Evolutionary conservation across 257 asterid genomes (phyloP).

Genomic region (Lavandula angustifolia): DNA sequence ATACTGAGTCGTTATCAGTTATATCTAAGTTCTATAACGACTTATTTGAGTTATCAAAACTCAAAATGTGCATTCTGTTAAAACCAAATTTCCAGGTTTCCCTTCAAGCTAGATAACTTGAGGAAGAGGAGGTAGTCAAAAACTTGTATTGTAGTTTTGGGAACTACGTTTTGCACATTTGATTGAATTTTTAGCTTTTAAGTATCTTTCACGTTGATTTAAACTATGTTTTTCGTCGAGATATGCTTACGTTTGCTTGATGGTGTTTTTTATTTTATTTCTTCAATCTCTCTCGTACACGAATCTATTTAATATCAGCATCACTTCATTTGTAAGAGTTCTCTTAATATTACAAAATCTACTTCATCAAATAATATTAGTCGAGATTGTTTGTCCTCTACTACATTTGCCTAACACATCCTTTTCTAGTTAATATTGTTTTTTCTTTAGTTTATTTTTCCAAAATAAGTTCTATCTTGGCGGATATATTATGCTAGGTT

Average conservation of each 20-base stretch:
- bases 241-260: background rate
- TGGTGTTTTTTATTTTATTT: background rate
- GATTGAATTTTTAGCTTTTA: background rate
- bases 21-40: constrained; percentile 6
- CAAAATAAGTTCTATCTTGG: no score
- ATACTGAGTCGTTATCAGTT: background rate
- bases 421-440: no score
- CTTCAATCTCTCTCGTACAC: no score
- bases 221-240: background rate
- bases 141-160: background rate
- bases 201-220: background rate
- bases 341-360: no score
- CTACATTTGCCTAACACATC: no score
- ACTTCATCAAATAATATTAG: no score
- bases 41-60: constrained; percentile 2
- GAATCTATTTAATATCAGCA: no score
- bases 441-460: no score
- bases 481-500: no score
- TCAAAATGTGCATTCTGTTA: background rate
- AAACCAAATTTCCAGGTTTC: background rate
- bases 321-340: background rate
- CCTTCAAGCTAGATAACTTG: constrained; percentile 6
- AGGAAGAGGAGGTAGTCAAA: background rate
- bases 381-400: no score
- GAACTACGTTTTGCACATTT: background rate